Percentiles rank a stretch among this genome's conserved stretches.
phyloP scores from a whole-genome alignment of 345 rosid genomes.

The Corchorus olitorius region DNA sequence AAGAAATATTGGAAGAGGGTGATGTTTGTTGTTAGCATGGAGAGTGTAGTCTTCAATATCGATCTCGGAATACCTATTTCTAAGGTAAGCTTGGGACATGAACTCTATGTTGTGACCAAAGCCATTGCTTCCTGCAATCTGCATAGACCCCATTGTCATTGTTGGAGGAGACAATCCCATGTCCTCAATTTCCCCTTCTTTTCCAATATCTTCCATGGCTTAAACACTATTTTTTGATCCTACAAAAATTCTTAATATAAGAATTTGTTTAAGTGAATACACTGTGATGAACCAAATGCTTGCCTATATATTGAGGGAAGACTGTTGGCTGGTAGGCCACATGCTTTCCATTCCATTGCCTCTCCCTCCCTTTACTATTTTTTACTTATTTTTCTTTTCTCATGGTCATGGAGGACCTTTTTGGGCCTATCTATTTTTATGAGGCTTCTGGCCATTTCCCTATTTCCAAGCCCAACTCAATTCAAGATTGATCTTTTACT shows the following conservation, averaged over 20 bases:
- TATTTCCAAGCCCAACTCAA: no score
- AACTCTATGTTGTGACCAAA: constrained; percentile 82
- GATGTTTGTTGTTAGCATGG: constrained; percentile 41
- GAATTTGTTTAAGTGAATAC: constrained; percentile 40
- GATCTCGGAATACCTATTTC: constrained; percentile 67
- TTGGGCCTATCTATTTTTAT: no score
- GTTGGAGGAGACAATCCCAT: constrained; percentile 53
- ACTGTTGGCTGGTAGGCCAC: constrained; percentile 62
- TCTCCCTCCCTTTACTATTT: not conserved
- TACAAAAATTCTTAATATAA: not conserved
- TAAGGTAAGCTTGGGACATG: constrained; percentile 74
- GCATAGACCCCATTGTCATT: constrained; percentile 66
- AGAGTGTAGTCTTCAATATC: constrained; percentile 55
- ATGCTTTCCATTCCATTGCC: constrained; percentile 58
- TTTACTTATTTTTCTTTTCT: not conserved
- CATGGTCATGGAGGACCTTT: no score
- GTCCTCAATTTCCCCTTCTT: constrained; percentile 56
- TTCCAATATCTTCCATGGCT: constrained; percentile 51
- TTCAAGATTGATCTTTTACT: no score
- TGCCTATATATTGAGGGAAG: constrained; percentile 43
- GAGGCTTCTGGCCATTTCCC: no score
- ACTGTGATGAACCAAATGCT: constrained; percentile 65
- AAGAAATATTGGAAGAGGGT: constrained; percentile 85
- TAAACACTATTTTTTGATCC: not conserved
- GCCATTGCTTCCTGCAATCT: constrained; percentile 73